phyloP scores from a whole-genome alignment of 2,329 filamentous ascomycete species.

The Fusarium sp. region DNA sequence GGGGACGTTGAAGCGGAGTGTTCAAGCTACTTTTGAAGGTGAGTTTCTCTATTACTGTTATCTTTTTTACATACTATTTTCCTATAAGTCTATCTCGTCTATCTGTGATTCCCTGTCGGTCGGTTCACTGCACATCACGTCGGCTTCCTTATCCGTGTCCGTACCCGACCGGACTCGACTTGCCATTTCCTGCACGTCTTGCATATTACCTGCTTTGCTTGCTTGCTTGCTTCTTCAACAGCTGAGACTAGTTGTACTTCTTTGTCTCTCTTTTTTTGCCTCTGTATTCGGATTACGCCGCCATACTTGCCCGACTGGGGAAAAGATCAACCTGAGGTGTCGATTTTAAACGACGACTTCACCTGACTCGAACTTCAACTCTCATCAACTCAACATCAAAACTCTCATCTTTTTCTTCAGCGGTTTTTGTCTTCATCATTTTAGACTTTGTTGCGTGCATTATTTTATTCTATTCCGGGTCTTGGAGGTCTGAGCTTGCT shows the following conservation, averaged over 20 bases:
- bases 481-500: conserved; percentile 12
- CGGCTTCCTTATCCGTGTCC: not conserved
- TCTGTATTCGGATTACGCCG: conserved; percentile 9
- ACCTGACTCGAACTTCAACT: conserved; percentile 7
- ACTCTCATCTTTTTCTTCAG: conserved; percentile 8
- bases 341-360: conserved; percentile 26
- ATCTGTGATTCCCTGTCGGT: conserved; percentile 21
- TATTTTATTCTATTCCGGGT: not conserved
- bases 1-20: conserved; percentile 65
- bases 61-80: not conserved
- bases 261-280: not conserved
- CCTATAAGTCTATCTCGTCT: conserved; percentile 16
- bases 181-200: conserved; percentile 1
- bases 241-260: not conserved
- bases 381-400: conserved; percentile 6
- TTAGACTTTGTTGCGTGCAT: not conserved
- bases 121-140: not conserved
- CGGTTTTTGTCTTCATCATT: conserved; percentile 18
- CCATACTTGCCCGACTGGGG: conserved; percentile 17
- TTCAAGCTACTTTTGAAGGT: conserved; percentile 72
- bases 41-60: conserved; percentile 43
- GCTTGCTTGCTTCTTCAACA: not conserved
- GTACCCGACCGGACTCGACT: not conserved
- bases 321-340: conserved; percentile 40
- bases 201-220: not conserved